Conservation (phyloP, 148 eudicot species). For the Camellia lanceoleosa region DNA sequence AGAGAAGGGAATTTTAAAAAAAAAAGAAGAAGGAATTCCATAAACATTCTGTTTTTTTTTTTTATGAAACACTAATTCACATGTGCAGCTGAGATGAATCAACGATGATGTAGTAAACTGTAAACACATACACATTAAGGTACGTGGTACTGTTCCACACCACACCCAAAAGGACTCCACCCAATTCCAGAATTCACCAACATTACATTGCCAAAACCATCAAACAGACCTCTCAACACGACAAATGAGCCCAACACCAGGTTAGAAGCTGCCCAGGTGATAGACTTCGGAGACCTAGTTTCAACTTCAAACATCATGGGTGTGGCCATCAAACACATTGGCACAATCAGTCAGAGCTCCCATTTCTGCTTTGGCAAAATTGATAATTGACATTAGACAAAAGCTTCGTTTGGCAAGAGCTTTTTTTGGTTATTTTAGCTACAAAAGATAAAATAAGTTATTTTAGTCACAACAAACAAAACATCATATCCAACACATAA, state of each 20-base stretch:
- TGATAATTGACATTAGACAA: slow-evolving; percentile 82
- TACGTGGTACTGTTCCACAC: slow-evolving; percentile 84
- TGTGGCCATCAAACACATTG: slow-evolving; percentile 65
- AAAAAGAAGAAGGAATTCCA: too few species aligned
- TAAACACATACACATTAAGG: slow-evolving; percentile 55
- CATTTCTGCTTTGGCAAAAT: slow-evolving; percentile 85
- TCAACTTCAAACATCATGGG: slow-evolving; percentile 51
- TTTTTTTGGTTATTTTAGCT: too few species aligned
- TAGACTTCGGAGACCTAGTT: slow-evolving; percentile 28
- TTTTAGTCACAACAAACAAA: too few species aligned
- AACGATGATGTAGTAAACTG: slow-evolving; percentile 56
- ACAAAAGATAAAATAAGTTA: too few species aligned
- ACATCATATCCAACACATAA: too few species aligned
- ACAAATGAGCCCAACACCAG: slow-evolving; percentile 46
- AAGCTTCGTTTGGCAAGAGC: not conserved
- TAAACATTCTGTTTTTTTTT: too few species aligned
- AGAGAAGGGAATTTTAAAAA: too few species aligned
- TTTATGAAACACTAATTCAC: not conserved
- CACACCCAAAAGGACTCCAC: slow-evolving; percentile 63
- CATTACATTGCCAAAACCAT: slow-evolving; percentile 33
- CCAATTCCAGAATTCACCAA: slow-evolving; percentile 82
- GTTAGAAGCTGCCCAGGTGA: slow-evolving; percentile 40
- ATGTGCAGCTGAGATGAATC: slow-evolving; percentile 15
- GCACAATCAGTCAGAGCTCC: slow-evolving; percentile 79
- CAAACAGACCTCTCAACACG: slow-evolving; percentile 46